phyloP scores from a whole-genome alignment of 257 asterid genomes.

The Echites panduratus region DNA sequence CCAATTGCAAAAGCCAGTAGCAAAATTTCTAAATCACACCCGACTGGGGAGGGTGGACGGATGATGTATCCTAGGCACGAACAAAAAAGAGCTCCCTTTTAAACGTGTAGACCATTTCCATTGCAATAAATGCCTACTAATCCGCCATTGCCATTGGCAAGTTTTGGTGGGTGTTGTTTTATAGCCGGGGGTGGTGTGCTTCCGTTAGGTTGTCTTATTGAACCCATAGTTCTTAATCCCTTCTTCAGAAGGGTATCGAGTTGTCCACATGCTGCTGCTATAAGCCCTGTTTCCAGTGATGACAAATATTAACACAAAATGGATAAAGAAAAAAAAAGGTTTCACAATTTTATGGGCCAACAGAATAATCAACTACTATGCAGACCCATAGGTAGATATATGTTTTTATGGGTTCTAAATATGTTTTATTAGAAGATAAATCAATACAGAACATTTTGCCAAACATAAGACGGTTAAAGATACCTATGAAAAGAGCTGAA shows the following conservation, averaged over 20 bases:
- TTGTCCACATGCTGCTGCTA: slow-evolving; percentile 39
- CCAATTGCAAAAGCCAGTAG: slow-evolving; percentile 11
- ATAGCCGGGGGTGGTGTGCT: background rate
- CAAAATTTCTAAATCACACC: slow-evolving; percentile 10
- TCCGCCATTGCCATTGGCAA: slow-evolving; percentile 19
- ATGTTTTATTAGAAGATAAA: background rate
- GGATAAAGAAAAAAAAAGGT: background rate
- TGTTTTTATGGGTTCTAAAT: background rate
- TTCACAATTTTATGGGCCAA: no score
- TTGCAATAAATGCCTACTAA: slow-evolving; percentile 24
- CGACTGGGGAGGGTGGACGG: background rate
- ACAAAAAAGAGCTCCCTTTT: background rate
- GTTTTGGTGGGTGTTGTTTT: slow-evolving; percentile 20
- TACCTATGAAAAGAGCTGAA: slow-evolving; percentile 43
- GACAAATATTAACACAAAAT: background rate
- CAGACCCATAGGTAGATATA: no score
- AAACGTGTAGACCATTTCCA: slow-evolving; percentile 26
- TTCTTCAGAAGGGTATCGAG: slow-evolving; percentile 28
- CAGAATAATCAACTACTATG: no score
- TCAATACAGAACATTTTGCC: background rate
- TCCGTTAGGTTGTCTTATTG: no score
- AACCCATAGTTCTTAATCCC: background rate
- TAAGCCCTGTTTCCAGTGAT: slow-evolving; percentile 27
- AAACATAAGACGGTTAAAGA: background rate
- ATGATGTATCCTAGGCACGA: background rate